These are phyloP conservation scores for Myxozyma vanderwaltii DNA, from an alignment of 805 yeast species.

Conservation along the genomic window DNA sequence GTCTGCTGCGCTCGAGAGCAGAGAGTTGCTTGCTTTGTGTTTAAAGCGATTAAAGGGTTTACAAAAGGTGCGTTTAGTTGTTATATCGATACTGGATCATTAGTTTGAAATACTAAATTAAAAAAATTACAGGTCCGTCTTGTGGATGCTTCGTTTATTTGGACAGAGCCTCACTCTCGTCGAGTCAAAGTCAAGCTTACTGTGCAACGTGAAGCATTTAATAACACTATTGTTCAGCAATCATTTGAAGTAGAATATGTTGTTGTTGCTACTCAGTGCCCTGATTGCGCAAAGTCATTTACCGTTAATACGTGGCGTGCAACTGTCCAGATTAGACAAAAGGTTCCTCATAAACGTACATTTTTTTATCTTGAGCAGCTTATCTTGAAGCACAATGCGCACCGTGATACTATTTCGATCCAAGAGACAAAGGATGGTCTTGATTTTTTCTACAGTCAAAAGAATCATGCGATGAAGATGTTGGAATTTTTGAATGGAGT, in stretches of 20 bases:
- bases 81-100: not conserved
- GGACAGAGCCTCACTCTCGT: slow-evolving; percentile 99
- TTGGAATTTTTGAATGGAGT: slow-evolving; percentile 83
- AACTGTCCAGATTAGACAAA: slow-evolving; percentile 94
- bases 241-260: slow-evolving; percentile 91
- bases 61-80: slow-evolving; percentile 65
- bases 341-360: slow-evolving; percentile 95
- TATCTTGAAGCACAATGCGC: slow-evolving; percentile 89
- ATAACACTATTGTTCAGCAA: slow-evolving; percentile 89
- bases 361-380: slow-evolving; percentile 93
- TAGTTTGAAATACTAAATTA: not conserved
- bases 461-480: slow-evolving; percentile 92
- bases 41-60: slow-evolving; percentile 85
- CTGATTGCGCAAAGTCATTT: slow-evolving; percentile 96
- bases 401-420: slow-evolving; percentile 88
- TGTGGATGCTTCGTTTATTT: slow-evolving; percentile 89
- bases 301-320: slow-evolving; percentile 99
- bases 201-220: slow-evolving; percentile 95
- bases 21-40: slow-evolving; percentile 90
- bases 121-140: slow-evolving; percentile 75
- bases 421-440: slow-evolving; percentile 92
- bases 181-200: slow-evolving; percentile 88
- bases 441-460: slow-evolving; percentile 86
- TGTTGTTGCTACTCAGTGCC: slow-evolving; percentile 95
- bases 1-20: slow-evolving; percentile 82